These are phyloP conservation scores for Fusarium pilosicola DNA, from an alignment of 2,329 filamentous ascomycete genomes.

Conservation along the genomic window DNA sequence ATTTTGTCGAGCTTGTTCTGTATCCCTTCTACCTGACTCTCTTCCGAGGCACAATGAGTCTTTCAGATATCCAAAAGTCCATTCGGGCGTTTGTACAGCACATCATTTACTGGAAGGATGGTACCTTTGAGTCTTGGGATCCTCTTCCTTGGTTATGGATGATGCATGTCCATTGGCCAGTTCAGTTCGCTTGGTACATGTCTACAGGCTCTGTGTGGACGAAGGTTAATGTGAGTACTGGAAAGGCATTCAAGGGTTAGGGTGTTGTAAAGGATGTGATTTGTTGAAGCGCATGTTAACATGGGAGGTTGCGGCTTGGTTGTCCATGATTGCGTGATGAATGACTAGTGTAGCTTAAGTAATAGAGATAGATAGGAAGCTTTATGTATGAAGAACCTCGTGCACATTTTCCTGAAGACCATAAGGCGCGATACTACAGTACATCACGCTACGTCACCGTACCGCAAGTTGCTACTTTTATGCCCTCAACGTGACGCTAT, in stretches of 20 bases:
- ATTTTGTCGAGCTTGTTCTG: constrained; percentile 64
- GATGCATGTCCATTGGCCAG: constrained; percentile 66
- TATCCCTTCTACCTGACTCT: constrained; percentile 53
- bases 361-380: too few relatives aligned
- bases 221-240: constrained; percentile 73
- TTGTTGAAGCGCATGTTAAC: neutral
- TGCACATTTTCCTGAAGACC: fast-evolving
- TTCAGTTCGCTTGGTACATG: constrained; percentile 59
- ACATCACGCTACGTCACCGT: neutral
- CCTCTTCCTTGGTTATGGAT: constrained; percentile 67
- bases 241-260: constrained; percentile 45
- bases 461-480: neutral
- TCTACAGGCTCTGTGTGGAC: constrained; percentile 64
- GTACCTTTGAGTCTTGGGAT: constrained; percentile 63
- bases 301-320: neutral
- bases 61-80: constrained; percentile 34
- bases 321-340: neutral
- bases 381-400: neutral
- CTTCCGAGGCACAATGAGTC: constrained; percentile 34
- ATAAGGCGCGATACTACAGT: neutral
- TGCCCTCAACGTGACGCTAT: neutral
- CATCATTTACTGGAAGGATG: constrained; percentile 63
- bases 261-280: neutral
- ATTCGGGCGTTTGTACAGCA: constrained; percentile 48
- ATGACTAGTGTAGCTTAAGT: too few relatives aligned